Evolutionary conservation across 2,329 filamentous ascomycete genomes (phyloP).

Genomic region (Cryphonectria radicalis): DNA sequence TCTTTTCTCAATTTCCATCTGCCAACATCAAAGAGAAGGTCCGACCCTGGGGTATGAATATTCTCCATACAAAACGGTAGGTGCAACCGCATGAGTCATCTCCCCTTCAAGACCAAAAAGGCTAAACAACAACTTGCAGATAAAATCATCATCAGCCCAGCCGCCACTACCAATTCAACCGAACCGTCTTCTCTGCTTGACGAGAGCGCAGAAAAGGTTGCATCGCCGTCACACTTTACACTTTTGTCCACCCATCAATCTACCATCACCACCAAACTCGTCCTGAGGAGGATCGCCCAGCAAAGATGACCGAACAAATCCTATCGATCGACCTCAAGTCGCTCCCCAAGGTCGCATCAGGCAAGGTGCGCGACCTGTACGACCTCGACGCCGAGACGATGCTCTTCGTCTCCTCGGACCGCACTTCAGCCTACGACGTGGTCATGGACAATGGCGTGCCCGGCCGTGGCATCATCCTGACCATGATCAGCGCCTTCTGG

Average conservation of each 20-base stretch:
- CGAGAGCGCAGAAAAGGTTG: background rate
- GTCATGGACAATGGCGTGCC: slow-evolving; percentile 73
- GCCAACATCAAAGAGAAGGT: background rate
- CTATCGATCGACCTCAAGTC: slow-evolving; percentile 37
- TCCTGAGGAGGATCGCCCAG: background rate
- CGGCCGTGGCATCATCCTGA: slow-evolving; percentile 58
- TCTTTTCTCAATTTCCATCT: background rate
- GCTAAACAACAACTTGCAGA: background rate
- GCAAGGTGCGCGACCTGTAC: slow-evolving; percentile 39
- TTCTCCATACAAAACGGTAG: background rate
- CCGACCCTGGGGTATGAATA: background rate
- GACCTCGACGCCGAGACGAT: slow-evolving; percentile 37
- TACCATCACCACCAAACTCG: background rate
- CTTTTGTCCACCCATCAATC: background rate
- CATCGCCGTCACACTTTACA: background rate
- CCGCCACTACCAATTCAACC: background rate
- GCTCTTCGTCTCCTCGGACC: slow-evolving; percentile 44
- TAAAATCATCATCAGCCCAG: background rate
- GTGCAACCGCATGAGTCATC: background rate
- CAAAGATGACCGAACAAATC: slow-evolving; percentile 27
- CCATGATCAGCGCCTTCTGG: slow-evolving; percentile 55
- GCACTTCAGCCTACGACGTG: slow-evolving; percentile 95
- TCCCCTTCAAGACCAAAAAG: no score
- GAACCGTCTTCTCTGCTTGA: background rate
- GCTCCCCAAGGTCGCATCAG: slow-evolving; percentile 39